Evolutionary conservation across 2,329 filamentous ascomycete genomes (phyloP).

Genomic region (Amauroascus verrucosus): DNA sequence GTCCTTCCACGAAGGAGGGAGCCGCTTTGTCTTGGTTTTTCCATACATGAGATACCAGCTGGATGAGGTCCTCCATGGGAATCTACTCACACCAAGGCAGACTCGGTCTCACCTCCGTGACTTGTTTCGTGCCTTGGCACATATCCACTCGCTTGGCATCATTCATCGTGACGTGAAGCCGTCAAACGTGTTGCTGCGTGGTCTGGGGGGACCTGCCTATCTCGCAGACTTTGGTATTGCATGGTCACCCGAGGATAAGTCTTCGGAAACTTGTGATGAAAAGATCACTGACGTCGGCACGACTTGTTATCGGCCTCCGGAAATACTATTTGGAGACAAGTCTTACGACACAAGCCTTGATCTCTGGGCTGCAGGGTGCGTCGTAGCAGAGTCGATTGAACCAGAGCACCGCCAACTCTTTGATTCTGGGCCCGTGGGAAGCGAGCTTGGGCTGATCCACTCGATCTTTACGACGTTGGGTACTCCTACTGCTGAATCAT

Average conservation of each 20-base stretch:
- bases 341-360: conserved; percentile 65
- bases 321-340: conserved; percentile 75
- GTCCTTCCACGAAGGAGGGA: conserved; percentile 58
- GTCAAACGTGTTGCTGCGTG: conserved; percentile 68
- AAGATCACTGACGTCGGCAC: conserved; percentile 94
- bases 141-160: conserved; percentile 64
- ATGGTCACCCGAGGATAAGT: conserved; percentile 55
- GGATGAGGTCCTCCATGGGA: conserved; percentile 51
- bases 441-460: conserved; percentile 78
- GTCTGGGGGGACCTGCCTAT: conserved; percentile 59
- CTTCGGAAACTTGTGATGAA: conserved; percentile 51
- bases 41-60: conserved; percentile 72
- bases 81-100: conserved; percentile 33
- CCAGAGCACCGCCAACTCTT: conserved; percentile 56
- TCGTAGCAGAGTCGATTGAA: conserved; percentile 65
- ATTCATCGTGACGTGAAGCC: conserved; percentile 94
- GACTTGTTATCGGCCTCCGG: conserved; percentile 79
- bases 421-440: conserved; percentile 79
- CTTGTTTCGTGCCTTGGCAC: conserved; percentile 58
- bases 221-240: conserved; percentile 89
- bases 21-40: conserved; percentile 68
- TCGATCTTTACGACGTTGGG: conserved; percentile 89
- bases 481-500: conserved; percentile 66
- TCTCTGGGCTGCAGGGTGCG: conserved; percentile 79
- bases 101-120: conserved; percentile 49